A percentile compares a stretch with the other conserved stretches of the same genome.
phyloP scores from a whole-genome alignment of 2,329 filamentous ascomycete species.

The Trichophyton schoenleinii region DNA sequence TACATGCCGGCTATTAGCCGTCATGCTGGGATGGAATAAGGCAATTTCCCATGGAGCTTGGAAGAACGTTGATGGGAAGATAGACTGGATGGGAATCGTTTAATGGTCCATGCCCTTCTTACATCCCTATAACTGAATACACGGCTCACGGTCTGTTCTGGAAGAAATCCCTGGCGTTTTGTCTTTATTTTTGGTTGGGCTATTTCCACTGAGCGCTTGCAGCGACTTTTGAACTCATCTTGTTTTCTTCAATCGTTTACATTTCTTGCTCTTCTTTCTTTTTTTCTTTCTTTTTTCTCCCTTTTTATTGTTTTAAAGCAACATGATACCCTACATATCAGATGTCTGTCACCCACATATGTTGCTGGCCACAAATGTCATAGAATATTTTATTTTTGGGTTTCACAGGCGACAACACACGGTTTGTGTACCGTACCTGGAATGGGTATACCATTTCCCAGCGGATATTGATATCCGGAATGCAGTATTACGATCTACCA shows the following conservation, averaged over 20 bases:
- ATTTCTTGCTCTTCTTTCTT: no score
- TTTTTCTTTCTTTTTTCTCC: not conserved
- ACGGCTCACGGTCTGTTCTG: not conserved
- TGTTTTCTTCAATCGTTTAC: not conserved
- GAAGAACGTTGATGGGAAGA: conserved; percentile 67
- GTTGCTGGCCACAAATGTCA: conserved; percentile 1
- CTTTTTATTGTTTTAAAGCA: not conserved
- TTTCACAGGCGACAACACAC: not conserved
- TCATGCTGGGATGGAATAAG: conserved; percentile 75
- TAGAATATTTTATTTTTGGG: not conserved
- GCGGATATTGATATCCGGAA: not conserved
- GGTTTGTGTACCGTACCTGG: not conserved
- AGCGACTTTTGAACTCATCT: not conserved
- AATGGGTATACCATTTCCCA: not conserved
- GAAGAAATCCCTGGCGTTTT: not conserved
- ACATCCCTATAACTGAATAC: not conserved
- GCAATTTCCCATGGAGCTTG: conserved; percentile 50
- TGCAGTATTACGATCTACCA: not conserved
- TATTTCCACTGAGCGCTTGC: not conserved
- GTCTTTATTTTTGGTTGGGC: not conserved
- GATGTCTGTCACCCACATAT: not conserved
- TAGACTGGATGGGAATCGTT: conserved; percentile 44
- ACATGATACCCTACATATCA: conserved; percentile 1
- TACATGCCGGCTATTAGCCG: conserved; percentile 58
- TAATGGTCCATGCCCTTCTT: conserved; percentile 6